A percentile compares a stretch with the other conserved stretches of the same genome.
Evolutionary conservation across 139 green algal species (phyloP).

Genomic region (Chlorella sp.): DNA sequence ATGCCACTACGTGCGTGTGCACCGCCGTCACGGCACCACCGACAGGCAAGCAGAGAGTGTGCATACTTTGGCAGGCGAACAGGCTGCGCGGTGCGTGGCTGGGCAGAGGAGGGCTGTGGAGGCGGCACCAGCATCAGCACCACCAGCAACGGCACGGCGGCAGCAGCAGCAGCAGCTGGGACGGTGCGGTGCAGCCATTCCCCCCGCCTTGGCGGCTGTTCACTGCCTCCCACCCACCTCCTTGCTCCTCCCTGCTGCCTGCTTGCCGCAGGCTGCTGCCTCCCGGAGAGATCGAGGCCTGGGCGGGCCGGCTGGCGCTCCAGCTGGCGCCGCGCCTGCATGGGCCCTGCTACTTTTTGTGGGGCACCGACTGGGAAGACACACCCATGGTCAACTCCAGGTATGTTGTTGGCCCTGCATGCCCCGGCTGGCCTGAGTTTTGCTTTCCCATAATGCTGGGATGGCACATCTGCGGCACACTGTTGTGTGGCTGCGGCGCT

Average conservation of each 20-base stretch:
- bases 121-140: neutral
- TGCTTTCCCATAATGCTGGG: no score
- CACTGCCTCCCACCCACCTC: neutral
- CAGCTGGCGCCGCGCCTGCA: slow-evolving; percentile 31
- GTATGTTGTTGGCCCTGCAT: no score
- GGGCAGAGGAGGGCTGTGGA: neutral
- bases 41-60: slow-evolving; percentile 15
- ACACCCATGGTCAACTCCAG: slow-evolving; percentile 40
- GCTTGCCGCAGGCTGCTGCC: slow-evolving; percentile 28
- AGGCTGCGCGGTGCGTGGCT: neutral
- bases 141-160: neutral
- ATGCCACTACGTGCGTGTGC: slow-evolving; percentile 52
- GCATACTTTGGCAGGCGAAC: neutral
- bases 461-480: no score
- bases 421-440: no score
- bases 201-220: neutral
- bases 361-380: slow-evolving; percentile 55
- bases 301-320: slow-evolving; percentile 36
- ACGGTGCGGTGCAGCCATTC: neutral
- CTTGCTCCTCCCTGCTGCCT: neutral
- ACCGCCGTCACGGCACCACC: slow-evolving; percentile 49
- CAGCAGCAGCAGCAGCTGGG: neutral
- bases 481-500: no score
- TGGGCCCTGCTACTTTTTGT: slow-evolving; percentile 51
- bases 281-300: slow-evolving; percentile 40